Evolutionary conservation across 805 yeast genomes (phyloP), one percentile per base, ranked within the genome.

Genomic region (Starmerella asiatica): DNA sequence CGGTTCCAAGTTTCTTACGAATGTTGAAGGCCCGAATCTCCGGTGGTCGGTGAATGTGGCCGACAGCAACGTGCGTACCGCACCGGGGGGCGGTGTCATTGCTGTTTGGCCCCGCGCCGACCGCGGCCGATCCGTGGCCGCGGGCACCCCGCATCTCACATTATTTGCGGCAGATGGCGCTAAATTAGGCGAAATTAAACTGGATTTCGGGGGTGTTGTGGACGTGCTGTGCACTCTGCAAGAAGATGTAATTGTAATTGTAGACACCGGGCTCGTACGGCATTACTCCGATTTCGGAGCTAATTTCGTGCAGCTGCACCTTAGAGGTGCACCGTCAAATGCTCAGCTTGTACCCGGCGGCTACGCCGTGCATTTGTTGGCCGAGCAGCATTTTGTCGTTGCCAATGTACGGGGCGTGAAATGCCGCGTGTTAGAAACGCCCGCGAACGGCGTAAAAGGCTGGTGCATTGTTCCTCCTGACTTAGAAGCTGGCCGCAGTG

Each of bases 271-370:
- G 5, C 62, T 59, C 21, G 70, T 67, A 19, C 61, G 93, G 21
- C 60, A 67, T 21, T 81, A 79, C 56, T 58, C 64, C 31, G 85
- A 80, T 50, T 73, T 79, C 46, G 71, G 71, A 17, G 80, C 82
- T 3, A 76, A 71, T 33, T 82, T 80, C 54, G 64, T 65, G 35
- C 55, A 49, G 20, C 8, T 45, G 16, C 33, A 39, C 7, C 27
- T 44, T 2, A 34, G 38, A 3, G 30, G 34, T 4, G 24, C 34
- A 3, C 30, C 32, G 14, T 1, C 23, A 7, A n/a, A 16, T 3
- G 34, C 19, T 18, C 8, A 16, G 2, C 17, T 7, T 2, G n/a
- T 16, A 15, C 27, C 16, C 8, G 34, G 7, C 4, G 38, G 34
- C 15, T 38, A 38, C 21, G 26, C 21, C 18, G 42, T 34, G 8